phyloP scores from a whole-genome alignment of 2,329 filamentous ascomycete genomes.

The Scedosporium minutisporum region DNA sequence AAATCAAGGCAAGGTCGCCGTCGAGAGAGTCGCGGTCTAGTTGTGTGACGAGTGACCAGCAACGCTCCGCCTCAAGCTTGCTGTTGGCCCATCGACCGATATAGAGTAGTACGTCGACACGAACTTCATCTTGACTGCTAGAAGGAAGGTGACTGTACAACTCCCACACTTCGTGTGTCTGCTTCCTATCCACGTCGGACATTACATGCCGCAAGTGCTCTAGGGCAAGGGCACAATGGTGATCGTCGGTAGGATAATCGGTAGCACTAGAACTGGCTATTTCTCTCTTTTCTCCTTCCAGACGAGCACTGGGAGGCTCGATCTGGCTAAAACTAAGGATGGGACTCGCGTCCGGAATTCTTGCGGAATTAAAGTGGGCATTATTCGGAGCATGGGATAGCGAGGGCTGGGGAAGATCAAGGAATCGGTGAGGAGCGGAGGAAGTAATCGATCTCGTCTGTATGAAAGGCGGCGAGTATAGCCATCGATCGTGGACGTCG shows the following conservation, averaged over 20 bases:
- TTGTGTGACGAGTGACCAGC: neutral
- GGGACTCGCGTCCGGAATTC: neutral
- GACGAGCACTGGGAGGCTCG: neutral
- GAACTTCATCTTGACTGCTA: neutral
- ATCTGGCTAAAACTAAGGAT: neutral
- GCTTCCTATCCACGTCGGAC: neutral
- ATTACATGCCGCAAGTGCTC: conserved; percentile 4
- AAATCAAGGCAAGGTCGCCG: neutral
- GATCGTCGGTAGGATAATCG: neutral
- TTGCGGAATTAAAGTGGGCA: conserved; percentile 5
- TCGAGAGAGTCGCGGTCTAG: neutral
- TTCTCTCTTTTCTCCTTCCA: neutral
- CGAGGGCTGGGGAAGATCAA: conserved; percentile 5
- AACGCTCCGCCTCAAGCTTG: neutral
- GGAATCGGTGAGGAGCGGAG: conserved; percentile 3
- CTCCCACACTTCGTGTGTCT: neutral
- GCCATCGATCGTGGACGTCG: neutral
- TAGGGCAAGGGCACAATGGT: no score
- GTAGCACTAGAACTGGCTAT: neutral
- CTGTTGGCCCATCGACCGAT: neutral
- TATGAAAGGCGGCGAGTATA: conserved; percentile 8
- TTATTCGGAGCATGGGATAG: neutral
- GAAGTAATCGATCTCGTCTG: conserved; percentile 1
- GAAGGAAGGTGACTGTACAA: neutral
- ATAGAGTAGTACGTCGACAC: neutral